Conservation (phyloP, 176 grass and related monocot genomes). For the Musa troglodytarum region DNA sequence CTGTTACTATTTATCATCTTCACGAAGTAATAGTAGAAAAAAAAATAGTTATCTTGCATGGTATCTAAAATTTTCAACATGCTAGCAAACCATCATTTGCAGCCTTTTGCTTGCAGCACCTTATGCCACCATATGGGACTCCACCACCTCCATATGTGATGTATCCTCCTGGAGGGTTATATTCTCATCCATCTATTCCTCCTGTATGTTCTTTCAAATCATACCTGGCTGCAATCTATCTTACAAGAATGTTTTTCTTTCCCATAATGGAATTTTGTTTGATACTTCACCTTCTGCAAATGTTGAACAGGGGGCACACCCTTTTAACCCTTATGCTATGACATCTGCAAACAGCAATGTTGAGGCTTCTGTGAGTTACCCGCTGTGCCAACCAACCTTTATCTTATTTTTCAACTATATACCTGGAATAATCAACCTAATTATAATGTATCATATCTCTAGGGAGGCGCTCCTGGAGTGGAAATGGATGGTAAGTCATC, state of each 20-base stretch:
- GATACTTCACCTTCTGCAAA: not conserved
- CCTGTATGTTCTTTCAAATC: conserved; percentile 34
- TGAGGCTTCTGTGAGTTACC: conserved; percentile 63
- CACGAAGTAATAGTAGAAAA: too few relatives aligned
- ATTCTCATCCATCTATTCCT: conserved; percentile 86
- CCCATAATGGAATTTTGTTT: too few relatives aligned
- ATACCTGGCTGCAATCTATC: not conserved
- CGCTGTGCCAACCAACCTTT: not conserved
- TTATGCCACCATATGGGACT: conserved; percentile 89
- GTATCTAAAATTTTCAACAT: not conserved
- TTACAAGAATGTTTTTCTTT: not conserved
- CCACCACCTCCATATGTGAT: conserved; percentile 66
- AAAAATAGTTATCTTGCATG: too few relatives aligned
- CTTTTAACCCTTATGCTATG: conserved; percentile 69
- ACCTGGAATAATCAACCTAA: conserved; percentile 3
- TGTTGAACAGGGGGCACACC: conserved; percentile 61
- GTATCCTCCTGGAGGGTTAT: conserved; percentile 90
- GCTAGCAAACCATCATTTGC: not conserved
- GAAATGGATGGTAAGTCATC: conserved; percentile 66
- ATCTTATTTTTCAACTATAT: not conserved
- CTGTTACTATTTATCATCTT: not conserved
- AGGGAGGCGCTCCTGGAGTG: conserved; percentile 39
- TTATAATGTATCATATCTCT: conserved; percentile 24
- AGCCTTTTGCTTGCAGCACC: conserved; percentile 34
- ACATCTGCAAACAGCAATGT: conserved; percentile 61